Evolutionary conservation across 352 stramenopile genomes (phyloP).

Genomic region (Phytophthora citrophthora): DNA sequence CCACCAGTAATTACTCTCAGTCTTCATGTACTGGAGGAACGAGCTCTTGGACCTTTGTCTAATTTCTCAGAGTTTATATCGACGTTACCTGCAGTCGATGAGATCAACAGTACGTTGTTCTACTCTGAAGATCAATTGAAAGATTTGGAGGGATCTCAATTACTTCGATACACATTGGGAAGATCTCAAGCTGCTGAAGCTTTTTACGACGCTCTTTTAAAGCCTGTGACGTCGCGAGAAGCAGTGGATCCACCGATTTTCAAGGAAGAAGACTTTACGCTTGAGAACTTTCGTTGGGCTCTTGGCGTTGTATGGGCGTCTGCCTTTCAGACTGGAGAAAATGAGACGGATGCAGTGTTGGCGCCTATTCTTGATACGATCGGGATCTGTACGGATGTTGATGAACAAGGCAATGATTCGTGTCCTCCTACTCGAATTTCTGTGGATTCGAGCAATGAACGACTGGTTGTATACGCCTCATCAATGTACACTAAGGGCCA

Average conservation of each 20-base stretch:
- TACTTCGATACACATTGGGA: constrained; percentile 36
- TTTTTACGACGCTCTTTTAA: constrained; percentile 47
- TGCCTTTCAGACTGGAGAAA: constrained; percentile 32
- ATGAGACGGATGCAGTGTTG: constrained; percentile 43
- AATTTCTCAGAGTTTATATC: constrained; percentile 50
- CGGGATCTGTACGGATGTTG: constrained; percentile 40
- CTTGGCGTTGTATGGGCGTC: constrained; percentile 54
- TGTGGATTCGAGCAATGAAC: constrained; percentile 28
- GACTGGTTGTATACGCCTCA: constrained; percentile 43
- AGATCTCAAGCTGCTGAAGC: constrained; percentile 40
- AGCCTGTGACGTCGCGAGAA: constrained; percentile 41
- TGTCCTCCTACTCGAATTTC: constrained; percentile 38
- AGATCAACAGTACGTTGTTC: constrained; percentile 54
- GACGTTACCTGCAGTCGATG: constrained; percentile 21
- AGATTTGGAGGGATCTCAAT: constrained; percentile 45
- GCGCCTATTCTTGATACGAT: constrained; percentile 51
- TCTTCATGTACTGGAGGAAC: constrained; percentile 57
- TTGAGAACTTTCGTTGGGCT: constrained; percentile 51
- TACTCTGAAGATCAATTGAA: constrained; percentile 43
- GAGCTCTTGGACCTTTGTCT: constrained; percentile 36
- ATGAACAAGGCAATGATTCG: constrained; percentile 14
- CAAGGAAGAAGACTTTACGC: constrained; percentile 47
- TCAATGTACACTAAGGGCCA: constrained; percentile 35
- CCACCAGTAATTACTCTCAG: constrained; percentile 46
- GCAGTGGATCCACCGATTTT: constrained; percentile 56